These are phyloP conservation scores for Mortierella alpina DNA, from an alignment of 192 early-diverging fungal genomes.

Conservation along the genomic window DNA sequence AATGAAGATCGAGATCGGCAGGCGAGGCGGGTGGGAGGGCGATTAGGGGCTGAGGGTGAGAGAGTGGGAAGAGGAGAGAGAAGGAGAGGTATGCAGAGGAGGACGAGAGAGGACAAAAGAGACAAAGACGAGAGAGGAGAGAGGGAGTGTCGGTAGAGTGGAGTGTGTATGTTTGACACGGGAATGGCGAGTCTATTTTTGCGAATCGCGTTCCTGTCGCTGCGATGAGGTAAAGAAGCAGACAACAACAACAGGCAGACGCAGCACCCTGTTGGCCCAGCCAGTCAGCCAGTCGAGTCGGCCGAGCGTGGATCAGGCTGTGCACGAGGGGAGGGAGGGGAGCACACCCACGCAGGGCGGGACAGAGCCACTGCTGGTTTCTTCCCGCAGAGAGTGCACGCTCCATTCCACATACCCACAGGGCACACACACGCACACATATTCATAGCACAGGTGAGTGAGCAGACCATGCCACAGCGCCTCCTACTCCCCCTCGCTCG, in stretches of 20 bases:
- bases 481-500: neutral
- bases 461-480: too few species aligned
- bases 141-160: too few species aligned
- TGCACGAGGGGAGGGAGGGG: too few species aligned
- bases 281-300: too few species aligned
- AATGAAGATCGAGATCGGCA: neutral
- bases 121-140: conserved; percentile 12
- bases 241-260: neutral
- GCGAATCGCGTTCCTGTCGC: too few species aligned
- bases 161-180: neutral
- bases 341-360: too few species aligned
- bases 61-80: neutral
- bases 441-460: too few species aligned
- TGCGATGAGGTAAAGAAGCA: neutral
- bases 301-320: too few species aligned
- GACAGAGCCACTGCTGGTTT: too few species aligned
- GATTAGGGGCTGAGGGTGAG: neutral
- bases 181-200: neutral
- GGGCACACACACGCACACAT: too few species aligned
- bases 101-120: neutral
- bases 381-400: too few species aligned
- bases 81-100: neutral
- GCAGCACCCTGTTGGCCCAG: neutral
- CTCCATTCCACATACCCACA: too few species aligned
- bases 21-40: neutral